Conservation (phyloP, 805 yeast species). For the Wickerhamiella azymoides region DNA sequence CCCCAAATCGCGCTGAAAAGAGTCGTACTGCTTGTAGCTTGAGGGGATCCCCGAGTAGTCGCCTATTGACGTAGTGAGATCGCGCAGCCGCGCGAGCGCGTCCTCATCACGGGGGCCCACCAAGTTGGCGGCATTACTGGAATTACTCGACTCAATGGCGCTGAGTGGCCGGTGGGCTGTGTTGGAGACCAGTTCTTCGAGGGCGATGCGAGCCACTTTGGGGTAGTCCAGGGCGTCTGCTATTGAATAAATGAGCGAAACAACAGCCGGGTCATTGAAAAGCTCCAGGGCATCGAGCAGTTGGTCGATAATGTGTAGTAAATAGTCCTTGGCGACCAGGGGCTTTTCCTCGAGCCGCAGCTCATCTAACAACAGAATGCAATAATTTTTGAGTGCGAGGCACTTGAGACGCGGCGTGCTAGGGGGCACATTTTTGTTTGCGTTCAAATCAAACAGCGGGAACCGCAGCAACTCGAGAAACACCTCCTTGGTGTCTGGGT, state of each 20-base stretch:
- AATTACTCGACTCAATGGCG: conserved; percentile 9
- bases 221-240: conserved; percentile 10
- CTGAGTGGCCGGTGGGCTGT: conserved; percentile 12
- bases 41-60: conserved; percentile 8
- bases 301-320: not conserved
- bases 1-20: not conserved
- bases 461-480: conserved; percentile 55
- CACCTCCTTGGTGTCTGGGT: conserved; percentile 27
- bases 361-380: conserved; percentile 45
- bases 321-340: not conserved
- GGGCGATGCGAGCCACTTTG: conserved; percentile 14
- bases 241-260: conserved; percentile 4
- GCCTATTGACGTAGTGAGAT: conserved; percentile 3
- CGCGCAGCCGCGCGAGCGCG: conserved; percentile 11
- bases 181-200: conserved; percentile 15
- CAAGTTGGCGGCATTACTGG: conserved; percentile 1
- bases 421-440: conserved; percentile 36
- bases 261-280: conserved; percentile 3
- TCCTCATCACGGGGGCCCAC: conserved; percentile 15
- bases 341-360: conserved; percentile 15
- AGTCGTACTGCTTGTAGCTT: not conserved
- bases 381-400: conserved; percentile 69
- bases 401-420: conserved; percentile 62
- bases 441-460: conserved; percentile 39
- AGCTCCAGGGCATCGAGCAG: conserved; percentile 14